These are phyloP conservation scores for Aspergillus sp. DNA, from an alignment of 2,329 filamentous ascomycete genomes.

Conservation along the genomic window DNA sequence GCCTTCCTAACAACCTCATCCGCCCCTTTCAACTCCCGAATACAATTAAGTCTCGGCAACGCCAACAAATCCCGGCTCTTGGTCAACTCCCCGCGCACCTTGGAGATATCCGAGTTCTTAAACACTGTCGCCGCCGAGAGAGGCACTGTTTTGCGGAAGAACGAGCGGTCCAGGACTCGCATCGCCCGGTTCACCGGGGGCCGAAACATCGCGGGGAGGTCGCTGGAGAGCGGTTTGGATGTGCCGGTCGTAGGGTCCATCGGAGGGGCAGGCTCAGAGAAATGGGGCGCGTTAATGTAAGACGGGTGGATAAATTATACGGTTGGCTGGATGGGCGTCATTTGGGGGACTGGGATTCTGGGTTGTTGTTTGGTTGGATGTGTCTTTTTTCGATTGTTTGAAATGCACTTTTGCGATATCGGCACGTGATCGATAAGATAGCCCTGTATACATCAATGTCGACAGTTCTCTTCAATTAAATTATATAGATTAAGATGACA, in stretches of 20 bases:
- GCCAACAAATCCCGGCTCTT: constrained; percentile 62
- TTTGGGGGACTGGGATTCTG: no score
- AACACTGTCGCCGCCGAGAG: constrained; percentile 73
- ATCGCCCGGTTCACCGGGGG: constrained; percentile 77
- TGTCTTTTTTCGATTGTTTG: no score
- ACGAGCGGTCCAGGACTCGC: constrained; percentile 72
- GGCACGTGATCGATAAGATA: no score
- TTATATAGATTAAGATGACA: no score
- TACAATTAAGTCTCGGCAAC: constrained; percentile 58
- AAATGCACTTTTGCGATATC: no score
- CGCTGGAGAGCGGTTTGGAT: constrained; percentile 12
- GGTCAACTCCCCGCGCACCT: constrained; percentile 62
- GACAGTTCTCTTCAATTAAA: no score
- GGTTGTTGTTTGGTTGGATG: no score
- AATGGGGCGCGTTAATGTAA: no score
- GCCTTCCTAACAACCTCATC: constrained; percentile 39
- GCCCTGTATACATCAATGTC: no score
- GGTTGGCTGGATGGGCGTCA: no score
- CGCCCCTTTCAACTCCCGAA: constrained; percentile 55
- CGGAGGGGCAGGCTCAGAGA: background rate
- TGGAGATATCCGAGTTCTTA: constrained; percentile 69
- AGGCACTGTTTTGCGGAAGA: constrained; percentile 73
- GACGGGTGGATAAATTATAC: no score
- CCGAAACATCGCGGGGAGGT: constrained; percentile 57
- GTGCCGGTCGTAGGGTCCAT: background rate